phyloP scores from a whole-genome alignment of 257 asterid genomes.

The Paulownia fortunei region DNA sequence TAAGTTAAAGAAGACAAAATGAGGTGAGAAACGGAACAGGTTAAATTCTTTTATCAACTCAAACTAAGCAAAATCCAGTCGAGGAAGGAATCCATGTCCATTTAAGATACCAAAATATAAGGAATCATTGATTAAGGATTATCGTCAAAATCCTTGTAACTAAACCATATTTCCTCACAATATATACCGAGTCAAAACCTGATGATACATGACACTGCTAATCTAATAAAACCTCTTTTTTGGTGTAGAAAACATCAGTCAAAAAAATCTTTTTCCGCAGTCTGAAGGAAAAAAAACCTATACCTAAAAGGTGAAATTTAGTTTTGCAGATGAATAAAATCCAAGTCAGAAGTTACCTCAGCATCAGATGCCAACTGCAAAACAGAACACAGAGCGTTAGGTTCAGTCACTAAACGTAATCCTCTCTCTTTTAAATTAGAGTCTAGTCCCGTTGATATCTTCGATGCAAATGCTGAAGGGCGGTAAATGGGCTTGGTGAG shows the following conservation, averaged over 20 bases:
- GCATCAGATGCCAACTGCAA: constrained; percentile 80
- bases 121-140: constrained; percentile 6
- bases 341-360: constrained; percentile 61
- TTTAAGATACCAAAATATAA: constrained; percentile 23
- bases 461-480: constrained; percentile 43
- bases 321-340: constrained; percentile 1
- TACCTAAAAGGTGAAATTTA: constrained; percentile 7
- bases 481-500: constrained; percentile 78
- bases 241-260: constrained; percentile 23
- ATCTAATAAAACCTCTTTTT: constrained; percentile 14
- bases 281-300: neutral
- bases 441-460: constrained; percentile 43
- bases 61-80: constrained; percentile 1
- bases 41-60: constrained; percentile 17
- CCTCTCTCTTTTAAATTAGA: constrained; percentile 64
- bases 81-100: neutral
- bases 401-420: constrained; percentile 71
- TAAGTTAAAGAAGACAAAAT: constrained; percentile 11
- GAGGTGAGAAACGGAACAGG: neutral
- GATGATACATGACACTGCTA: constrained; percentile 10
- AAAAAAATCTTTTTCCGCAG: neutral
- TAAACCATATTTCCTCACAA: constrained; percentile 19
- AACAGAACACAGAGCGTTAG: constrained; percentile 67
- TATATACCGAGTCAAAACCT: constrained; percentile 22
- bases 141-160: constrained; percentile 2